Base-by-base conservation (phyloP, 208 protist species). In the Trypanosoma avium region DNA sequence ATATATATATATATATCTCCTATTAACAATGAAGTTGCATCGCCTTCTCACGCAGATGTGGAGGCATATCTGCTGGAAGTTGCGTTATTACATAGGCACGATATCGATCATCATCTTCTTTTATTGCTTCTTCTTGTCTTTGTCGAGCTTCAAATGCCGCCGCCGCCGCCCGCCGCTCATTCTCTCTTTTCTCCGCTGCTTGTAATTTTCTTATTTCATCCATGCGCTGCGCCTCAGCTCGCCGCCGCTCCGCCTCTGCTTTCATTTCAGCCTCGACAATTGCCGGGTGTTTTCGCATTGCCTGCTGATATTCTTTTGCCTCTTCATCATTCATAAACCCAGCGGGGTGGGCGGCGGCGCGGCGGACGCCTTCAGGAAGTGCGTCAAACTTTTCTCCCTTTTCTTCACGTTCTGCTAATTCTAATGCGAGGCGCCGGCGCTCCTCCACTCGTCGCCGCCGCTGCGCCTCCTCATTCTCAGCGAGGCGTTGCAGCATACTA, bases 271-370 rank as follows among this genome's bases (percentile, higher is more conserved):
- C 75, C 42, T 59, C 58, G 27, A 90, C n/a, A 56, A 70, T 48
- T 40, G 63, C 86, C 12, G 85, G 83, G 52, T 77, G 78, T 10
- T 47, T 60, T 8, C 69, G 83, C 84, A 88, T 92, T 71, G 88
- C 81, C 35, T 59, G 67, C 32, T 73, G 61, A 63, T 93, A 89
- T 36, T 72, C 77, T 6, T 54, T 59, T 53, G 87, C 83, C 63
- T 95, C 89, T 26, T 67, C 84, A 17, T 63, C 69, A 57, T 56
- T 67, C 22, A 84, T 61, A 46, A 92, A 95, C n/a, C 86, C 89
- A 6, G 64, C 71, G 0, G 66, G 76, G 33, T 69, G 73, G 4
- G 77, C 75, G 46, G 67, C 70, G 3, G 89, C 89, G 13, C 57
- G 58, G 10, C 46, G 43, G 21, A 60, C 49, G 12, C 50, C 55